A percentile compares a stretch with the other conserved stretches of the same genome.
Conservation (phyloP, 208 protist genomes). For the Acanthamoeba sp. region DNA sequence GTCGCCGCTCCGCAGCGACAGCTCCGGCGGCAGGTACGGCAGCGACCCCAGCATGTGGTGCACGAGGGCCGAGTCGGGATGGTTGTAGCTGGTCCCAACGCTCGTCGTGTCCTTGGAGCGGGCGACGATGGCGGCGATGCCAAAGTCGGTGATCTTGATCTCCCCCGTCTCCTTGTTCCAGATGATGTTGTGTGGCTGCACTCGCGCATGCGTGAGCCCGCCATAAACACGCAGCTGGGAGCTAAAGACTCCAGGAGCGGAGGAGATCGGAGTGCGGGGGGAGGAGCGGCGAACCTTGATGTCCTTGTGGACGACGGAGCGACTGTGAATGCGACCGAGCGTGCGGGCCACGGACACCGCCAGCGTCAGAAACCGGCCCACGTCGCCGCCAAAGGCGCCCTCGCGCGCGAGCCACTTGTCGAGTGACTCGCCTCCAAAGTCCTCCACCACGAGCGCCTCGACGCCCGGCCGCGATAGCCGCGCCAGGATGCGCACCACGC, state of each 20-base stretch:
- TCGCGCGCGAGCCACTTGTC: slow-evolving; percentile 64
- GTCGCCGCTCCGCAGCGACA: neutral
- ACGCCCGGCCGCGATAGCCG: neutral
- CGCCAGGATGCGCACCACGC: neutral
- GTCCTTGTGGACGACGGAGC: slow-evolving; percentile 56
- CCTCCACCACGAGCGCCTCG: slow-evolving; percentile 47
- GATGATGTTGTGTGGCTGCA: slow-evolving; percentile 30
- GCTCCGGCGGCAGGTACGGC: slow-evolving; percentile 32
- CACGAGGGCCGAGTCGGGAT: neutral
- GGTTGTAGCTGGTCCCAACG: neutral
- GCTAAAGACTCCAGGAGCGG: too few relatives aligned
- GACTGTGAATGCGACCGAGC: slow-evolving; percentile 17
- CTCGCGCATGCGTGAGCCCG: too few relatives aligned
- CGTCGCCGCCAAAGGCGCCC: neutral
- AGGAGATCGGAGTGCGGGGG: neutral
- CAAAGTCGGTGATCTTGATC: slow-evolving; percentile 57
- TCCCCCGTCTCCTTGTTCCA: slow-evolving; percentile 39
- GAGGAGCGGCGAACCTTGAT: neutral
- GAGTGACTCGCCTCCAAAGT: slow-evolving; percentile 51
- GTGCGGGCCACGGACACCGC: neutral
- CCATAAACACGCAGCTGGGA: too few relatives aligned
- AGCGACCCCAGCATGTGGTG: slow-evolving; percentile 40
- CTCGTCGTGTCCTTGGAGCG: slow-evolving; percentile 47
- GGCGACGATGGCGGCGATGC: neutral
- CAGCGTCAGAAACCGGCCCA: neutral